Evolutionary conservation across 108 stramenopile species (phyloP), one percentile per base, ranked within the genome.

Genomic region (Nitzschia putrida): DNA sequence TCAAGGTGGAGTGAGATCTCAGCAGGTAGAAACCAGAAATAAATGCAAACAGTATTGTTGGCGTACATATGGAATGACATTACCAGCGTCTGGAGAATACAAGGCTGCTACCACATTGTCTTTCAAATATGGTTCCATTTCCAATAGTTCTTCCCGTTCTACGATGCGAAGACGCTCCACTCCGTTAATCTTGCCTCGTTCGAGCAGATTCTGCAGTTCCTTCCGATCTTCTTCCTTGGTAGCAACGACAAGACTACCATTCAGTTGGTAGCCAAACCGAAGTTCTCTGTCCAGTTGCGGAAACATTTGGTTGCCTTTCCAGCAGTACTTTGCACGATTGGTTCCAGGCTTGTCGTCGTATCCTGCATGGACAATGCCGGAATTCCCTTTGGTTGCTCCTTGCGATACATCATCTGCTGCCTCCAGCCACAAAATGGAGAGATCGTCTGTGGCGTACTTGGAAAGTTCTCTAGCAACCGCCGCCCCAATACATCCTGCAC

Each of bases 241-340:
- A 0, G 92, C 92, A 50, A 93, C 57, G 0, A 93, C 92, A 2
- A 93, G 61, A 6, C 81, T 83, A 52, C 92, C 92, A 72, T 88
- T 93, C 56, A 74, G 63, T 64, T 89, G 89, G 71, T 90, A 93
- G 24, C 92, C 92, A 71, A 93, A 93, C 7, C 85, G 68, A 21
- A 93, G 73, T 42, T 93, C 92, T 34, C 66, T 45, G 53, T 93
- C 89, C 8, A 93, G 76, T 38, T 87, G 72, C 14, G 84, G 81
- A 69, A 93, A 93, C 89, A 89, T 89, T 74, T 88, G 92, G 63
- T 93, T 93, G 12, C 92, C 92, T 18, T 57, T 74, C 86, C 92
- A 88, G 57, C 92, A 89, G 70, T 71, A 88, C 65, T 88, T 89
- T 54, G 87, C 85, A 13, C 76, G 81, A 39, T 83, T 67, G 11